Evolutionary conservation across 306 rosid genomes (phyloP).

Genomic region (Chamaecrista fasciculata): DNA sequence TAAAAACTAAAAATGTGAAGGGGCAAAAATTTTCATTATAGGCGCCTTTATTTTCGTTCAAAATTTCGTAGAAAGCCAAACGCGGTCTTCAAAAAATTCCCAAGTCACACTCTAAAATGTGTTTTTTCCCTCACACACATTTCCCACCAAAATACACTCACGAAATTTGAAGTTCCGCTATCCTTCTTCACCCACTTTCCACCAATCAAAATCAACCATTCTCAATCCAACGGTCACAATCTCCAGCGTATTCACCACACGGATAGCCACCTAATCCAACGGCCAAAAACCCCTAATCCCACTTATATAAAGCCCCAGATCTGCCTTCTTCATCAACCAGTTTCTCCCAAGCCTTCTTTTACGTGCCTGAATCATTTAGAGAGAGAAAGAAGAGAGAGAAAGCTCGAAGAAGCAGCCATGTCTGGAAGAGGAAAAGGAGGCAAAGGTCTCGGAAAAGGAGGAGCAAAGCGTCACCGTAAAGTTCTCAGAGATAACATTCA

Average conservation of each 20-base stretch:
- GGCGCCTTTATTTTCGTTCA: background rate
- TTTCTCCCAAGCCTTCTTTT: background rate
- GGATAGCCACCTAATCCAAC: slow-evolving; percentile 33
- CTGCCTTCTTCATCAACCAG: background rate
- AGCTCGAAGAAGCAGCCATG: slow-evolving; percentile 11
- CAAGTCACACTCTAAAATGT: background rate
- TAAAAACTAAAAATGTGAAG: too few relatives aligned
- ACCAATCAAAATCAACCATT: slow-evolving; percentile 30
- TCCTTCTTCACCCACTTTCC: background rate
- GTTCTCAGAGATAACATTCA: slow-evolving; percentile 63
- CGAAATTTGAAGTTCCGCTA: background rate
- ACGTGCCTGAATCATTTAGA: background rate
- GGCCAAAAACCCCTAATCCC: background rate
- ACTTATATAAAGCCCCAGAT: background rate
- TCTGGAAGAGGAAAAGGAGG: slow-evolving; percentile 75
- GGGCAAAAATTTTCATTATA: background rate
- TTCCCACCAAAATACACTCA: background rate
- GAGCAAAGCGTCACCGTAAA: slow-evolving; percentile 64
- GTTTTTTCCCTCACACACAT: slow-evolving; percentile 23
- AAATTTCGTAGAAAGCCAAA: background rate
- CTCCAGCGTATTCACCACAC: background rate
- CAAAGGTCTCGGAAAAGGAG: slow-evolving; percentile 62
- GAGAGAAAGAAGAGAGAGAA: too few relatives aligned
- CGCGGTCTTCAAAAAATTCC: background rate
- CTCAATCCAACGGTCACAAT: slow-evolving; percentile 31